Percentiles rank a stretch among this genome's conserved stretches.
These are phyloP conservation scores for Dactylorhiza incarnata DNA, from an alignment of 106 monocot species.

Conservation along the genomic window DNA sequence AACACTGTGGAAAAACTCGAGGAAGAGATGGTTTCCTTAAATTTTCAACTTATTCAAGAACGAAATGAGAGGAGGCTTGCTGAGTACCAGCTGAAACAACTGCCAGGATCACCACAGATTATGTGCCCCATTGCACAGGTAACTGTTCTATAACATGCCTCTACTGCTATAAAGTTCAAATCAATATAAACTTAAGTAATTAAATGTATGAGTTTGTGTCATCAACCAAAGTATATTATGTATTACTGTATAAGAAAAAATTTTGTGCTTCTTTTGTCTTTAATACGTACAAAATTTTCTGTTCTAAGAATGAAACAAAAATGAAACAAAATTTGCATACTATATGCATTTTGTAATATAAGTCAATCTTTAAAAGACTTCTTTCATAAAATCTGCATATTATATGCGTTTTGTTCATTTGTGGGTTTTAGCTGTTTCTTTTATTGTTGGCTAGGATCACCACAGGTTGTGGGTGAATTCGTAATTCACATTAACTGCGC, in stretches of 20 bases:
- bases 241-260: not conserved
- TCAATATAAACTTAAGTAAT: not conserved
- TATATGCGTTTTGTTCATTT: not conserved
- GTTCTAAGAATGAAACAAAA: not conserved
- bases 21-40: conserved; percentile 63
- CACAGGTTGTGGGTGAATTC: too few species aligned
- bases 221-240: not conserved
- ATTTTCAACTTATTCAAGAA: conserved; percentile 86
- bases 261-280: not conserved
- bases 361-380: not conserved
- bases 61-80: conserved; percentile 77
- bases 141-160: not conserved
- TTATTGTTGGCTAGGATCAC: not conserved
- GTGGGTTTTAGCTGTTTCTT: not conserved
- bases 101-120: conserved; percentile 27
- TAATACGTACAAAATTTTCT: not conserved
- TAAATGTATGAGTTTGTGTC: not conserved
- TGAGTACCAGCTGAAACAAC: conserved; percentile 57
- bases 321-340: not conserved
- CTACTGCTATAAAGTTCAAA: not conserved
- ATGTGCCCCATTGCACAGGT: conserved; percentile 13
- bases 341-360: not conserved
- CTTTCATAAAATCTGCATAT: not conserved
- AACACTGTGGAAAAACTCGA: conserved; percentile 48
- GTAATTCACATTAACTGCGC: too few species aligned